These are phyloP conservation scores for Nigrograna mackinnonii DNA, from an alignment of 2,329 filamentous ascomycete genomes.

Conservation along the genomic window DNA sequence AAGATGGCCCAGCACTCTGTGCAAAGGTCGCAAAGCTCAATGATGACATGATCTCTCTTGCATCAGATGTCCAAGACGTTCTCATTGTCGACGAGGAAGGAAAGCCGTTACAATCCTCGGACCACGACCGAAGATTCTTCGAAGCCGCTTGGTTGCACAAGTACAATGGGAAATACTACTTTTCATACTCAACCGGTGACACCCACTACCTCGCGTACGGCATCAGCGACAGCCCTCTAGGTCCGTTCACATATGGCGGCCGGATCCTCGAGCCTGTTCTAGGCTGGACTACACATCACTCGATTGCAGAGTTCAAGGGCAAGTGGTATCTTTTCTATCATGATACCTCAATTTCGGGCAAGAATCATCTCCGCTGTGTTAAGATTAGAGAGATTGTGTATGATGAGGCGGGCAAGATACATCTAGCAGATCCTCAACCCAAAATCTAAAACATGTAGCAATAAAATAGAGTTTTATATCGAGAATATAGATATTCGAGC, in stretches of 20 bases:
- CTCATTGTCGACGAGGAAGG: slow-evolving; percentile 67
- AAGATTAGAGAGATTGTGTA: slow-evolving; percentile 78
- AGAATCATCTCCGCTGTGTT: slow-evolving; percentile 72
- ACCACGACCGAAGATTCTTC: slow-evolving; percentile 78
- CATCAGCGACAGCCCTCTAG: slow-evolving; percentile 64
- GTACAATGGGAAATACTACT: slow-evolving; percentile 70
- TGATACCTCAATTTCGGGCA: slow-evolving; percentile 71
- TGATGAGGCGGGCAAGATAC: slow-evolving; percentile 66
- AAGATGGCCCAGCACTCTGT: slow-evolving; percentile 57
- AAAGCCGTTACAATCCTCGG: slow-evolving; percentile 63
- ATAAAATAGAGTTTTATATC: too few relatives aligned
- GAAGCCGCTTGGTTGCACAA: slow-evolving; percentile 83
- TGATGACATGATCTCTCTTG: slow-evolving; percentile 69
- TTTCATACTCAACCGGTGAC: slow-evolving; percentile 78
- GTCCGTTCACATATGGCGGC: slow-evolving; percentile 74
- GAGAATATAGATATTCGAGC: too few relatives aligned
- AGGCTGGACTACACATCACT: slow-evolving; percentile 83
- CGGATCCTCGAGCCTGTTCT: slow-evolving; percentile 74
- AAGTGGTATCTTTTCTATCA: slow-evolving; percentile 79
- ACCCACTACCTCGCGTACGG: slow-evolving; percentile 76
- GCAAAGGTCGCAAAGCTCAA: slow-evolving; percentile 69
- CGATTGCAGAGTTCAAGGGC: slow-evolving; percentile 72
- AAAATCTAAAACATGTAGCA: slow-evolving; percentile 28
- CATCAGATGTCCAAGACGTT: slow-evolving; percentile 60
- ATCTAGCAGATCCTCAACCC: slow-evolving; percentile 34